Evolutionary conservation across 2,329 filamentous ascomycete species (phyloP).

Genomic region (Diaporthe sp.): DNA sequence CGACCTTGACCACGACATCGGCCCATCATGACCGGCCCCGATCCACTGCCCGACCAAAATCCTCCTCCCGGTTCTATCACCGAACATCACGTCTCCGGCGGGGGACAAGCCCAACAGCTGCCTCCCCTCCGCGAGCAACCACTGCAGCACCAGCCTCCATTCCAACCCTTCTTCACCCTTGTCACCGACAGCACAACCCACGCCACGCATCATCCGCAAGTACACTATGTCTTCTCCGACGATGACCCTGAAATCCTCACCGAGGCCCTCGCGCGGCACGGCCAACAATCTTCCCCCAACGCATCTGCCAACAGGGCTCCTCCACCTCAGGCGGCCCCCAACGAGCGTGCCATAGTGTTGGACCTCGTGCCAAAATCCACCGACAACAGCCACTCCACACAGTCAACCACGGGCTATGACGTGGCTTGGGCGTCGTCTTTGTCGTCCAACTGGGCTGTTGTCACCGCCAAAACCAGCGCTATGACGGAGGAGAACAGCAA

Average conservation of each 20-base stretch:
- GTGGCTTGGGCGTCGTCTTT: constrained; percentile 81
- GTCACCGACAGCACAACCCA: constrained; percentile 81
- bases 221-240: constrained; percentile 94
- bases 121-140: constrained; percentile 25
- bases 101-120: constrained; percentile 17
- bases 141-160: constrained; percentile 56
- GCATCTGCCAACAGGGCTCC: background rate
- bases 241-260: constrained; percentile 87
- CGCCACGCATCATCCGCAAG: constrained; percentile 84
- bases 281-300: constrained; percentile 41
- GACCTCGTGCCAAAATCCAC: constrained; percentile 60
- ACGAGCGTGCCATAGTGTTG: constrained; percentile 66
- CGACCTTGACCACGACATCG: background rate
- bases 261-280: constrained; percentile 68
- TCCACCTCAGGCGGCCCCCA: constrained; percentile 39
- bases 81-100: background rate
- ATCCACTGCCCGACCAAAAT: constrained; percentile 13
- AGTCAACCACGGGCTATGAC: constrained; percentile 54
- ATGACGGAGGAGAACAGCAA: constrained; percentile 56
- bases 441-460: constrained; percentile 78
- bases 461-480: constrained; percentile 60
- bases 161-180: constrained; percentile 88
- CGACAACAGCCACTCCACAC: background rate
- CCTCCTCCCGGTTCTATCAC: background rate
- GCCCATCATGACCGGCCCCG: constrained; percentile 38